Conservation (phyloP, 345 rosid species). For the Geranium brycei region DNA sequence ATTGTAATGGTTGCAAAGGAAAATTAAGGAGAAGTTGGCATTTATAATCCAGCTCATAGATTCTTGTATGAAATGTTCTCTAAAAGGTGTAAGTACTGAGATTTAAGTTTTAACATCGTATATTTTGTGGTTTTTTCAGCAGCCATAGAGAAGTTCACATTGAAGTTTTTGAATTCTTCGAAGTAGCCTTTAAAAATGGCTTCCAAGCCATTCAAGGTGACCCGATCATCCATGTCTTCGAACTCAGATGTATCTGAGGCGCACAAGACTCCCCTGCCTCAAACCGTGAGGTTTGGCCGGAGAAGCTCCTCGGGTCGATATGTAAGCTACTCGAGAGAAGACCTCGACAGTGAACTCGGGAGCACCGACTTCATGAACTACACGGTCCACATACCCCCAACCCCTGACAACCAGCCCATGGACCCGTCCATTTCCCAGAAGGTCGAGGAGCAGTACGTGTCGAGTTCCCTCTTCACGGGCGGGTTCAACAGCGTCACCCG, state of each 20-base stretch:
- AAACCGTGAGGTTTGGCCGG: conserved; percentile 56
- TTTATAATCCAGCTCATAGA: no score
- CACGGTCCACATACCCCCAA: conserved; percentile 84
- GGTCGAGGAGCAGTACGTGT: conserved; percentile 95
- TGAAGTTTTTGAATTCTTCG: conserved; percentile 4
- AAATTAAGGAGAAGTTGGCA: background rate
- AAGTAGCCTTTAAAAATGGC: conserved; percentile 34
- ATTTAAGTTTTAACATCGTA: no score
- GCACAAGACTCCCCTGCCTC: conserved; percentile 48
- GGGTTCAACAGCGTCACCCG: conserved; percentile 78
- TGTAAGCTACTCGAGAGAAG: conserved; percentile 80
- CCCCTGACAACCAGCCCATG: conserved; percentile 94
- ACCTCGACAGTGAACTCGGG: conserved; percentile 83
- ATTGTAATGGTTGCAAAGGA: background rate
- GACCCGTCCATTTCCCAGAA: conserved; percentile 84
- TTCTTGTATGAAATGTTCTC: no score
- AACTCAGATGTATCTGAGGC: conserved; percentile 52
- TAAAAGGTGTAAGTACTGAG: no score
- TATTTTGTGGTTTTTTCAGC: background rate
- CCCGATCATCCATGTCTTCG: conserved; percentile 45
- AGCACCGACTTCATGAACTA: conserved; percentile 63
- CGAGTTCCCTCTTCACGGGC: conserved; percentile 85
- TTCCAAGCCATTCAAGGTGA: conserved; percentile 46
- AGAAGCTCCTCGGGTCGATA: conserved; percentile 84
- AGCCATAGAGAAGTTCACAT: no score